phyloP scores from a whole-genome alignment of 1,284 basidiomycete genomes.

The Cutaneotrichosporon dermatis region DNA sequence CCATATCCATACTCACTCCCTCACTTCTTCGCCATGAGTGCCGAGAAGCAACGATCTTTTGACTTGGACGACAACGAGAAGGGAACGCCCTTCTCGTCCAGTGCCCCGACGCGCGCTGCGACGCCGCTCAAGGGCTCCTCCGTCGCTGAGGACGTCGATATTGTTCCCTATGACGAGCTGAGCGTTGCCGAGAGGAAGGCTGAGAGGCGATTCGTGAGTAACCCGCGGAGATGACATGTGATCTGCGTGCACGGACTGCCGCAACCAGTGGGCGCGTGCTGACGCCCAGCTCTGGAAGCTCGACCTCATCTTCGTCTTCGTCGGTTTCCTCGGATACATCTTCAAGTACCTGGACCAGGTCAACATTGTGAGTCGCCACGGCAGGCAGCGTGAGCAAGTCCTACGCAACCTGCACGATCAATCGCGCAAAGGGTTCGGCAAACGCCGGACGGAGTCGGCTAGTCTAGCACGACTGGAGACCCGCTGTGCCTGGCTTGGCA shows the following conservation, averaged over 20 bases:
- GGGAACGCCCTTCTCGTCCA: neutral
- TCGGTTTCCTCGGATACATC: conserved; percentile 15
- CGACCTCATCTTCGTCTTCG: conserved; percentile 12
- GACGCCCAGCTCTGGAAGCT: conserved; percentile 13
- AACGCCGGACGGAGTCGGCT: too few species aligned
- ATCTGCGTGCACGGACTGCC: neutral
- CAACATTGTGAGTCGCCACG: conserved; percentile 14
- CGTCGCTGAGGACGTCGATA: neutral
- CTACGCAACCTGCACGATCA: too few species aligned
- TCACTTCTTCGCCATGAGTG: neutral
- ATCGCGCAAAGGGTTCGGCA: too few species aligned
- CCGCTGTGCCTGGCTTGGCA: too few species aligned
- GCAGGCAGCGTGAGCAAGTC: too few species aligned
- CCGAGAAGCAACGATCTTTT: neutral
- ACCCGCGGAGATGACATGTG: too few species aligned
- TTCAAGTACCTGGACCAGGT: conserved; percentile 26
- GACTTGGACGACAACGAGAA: neutral
- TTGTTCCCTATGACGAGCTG: conserved; percentile 5
- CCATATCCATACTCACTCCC: neutral
- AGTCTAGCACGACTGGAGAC: too few species aligned
- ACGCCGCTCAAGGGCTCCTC: neutral
- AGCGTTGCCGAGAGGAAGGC: conserved; percentile 8
- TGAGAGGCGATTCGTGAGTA: conserved; percentile 8
- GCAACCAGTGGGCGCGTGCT: too few species aligned
- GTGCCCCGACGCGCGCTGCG: neutral